Evolutionary conservation across 148 eudicot genomes (phyloP).

Genomic region (Oxyria digyna): DNA sequence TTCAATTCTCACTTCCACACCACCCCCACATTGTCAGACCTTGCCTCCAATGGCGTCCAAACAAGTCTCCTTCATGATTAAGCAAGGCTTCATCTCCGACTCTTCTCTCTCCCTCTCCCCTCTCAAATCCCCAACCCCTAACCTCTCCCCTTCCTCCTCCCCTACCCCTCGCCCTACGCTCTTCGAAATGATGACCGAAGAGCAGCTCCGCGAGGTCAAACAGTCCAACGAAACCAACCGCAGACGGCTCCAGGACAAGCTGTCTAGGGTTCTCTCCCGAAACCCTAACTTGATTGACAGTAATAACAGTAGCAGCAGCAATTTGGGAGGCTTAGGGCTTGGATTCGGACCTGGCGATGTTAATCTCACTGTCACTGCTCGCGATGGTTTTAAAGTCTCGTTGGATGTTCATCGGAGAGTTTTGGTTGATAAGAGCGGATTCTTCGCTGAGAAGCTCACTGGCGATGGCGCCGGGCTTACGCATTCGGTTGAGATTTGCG

Average conservation of each 20-base stretch:
- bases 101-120: slow-evolving; percentile 24
- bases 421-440: slow-evolving; percentile 49
- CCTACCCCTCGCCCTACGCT: slow-evolving; percentile 50
- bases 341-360: slow-evolving; percentile 57
- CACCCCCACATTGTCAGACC: neutral
- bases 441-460: slow-evolving; percentile 56
- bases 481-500: slow-evolving; percentile 81
- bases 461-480: slow-evolving; percentile 23
- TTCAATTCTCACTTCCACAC: neutral
- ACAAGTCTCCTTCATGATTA: slow-evolving; percentile 42
- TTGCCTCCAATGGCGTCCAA: slow-evolving; percentile 11
- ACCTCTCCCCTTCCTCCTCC: slow-evolving; percentile 9
- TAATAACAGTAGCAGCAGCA: slow-evolving; percentile 9
- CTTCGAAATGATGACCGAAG: slow-evolving; percentile 74
- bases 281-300: slow-evolving; percentile 23
- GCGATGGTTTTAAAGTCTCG: slow-evolving; percentile 54
- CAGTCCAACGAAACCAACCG: slow-evolving; percentile 26
- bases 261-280: slow-evolving; percentile 33
- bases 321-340: slow-evolving; percentile 32
- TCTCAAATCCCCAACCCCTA: neutral
- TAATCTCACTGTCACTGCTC: slow-evolving; percentile 50
- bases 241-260: slow-evolving; percentile 31
- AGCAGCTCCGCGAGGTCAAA: slow-evolving; percentile 41
- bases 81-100: slow-evolving; percentile 55
- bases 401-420: slow-evolving; percentile 72